These are phyloP conservation scores for Globisporangium camurandrum DNA, from an alignment of 352 stramenopile species.

Conservation along the genomic window DNA sequence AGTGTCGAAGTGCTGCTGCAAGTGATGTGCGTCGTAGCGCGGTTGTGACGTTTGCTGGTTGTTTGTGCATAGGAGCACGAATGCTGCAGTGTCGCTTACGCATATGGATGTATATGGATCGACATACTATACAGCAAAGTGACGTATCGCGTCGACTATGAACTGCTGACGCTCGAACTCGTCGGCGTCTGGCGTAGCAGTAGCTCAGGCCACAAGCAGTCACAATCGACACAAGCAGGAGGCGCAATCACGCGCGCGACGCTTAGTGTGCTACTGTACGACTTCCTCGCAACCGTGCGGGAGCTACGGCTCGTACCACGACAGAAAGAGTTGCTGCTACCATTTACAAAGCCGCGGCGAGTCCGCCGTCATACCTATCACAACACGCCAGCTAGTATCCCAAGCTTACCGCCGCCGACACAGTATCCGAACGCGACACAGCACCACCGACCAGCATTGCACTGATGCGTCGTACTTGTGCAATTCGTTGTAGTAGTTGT, in stretches of 20 bases:
- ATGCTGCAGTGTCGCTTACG: neutral
- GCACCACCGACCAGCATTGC: no score
- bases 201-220: neutral
- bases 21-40: constrained; percentile 66
- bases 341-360: constrained; percentile 8
- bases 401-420: no score
- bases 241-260: constrained; percentile 22
- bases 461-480: no score
- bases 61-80: neutral
- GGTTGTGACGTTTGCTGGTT: neutral
- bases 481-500: no score
- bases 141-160: constrained; percentile 11
- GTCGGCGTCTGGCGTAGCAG: constrained; percentile 16
- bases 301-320: constrained; percentile 71
- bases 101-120: neutral
- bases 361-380: constrained; percentile 9
- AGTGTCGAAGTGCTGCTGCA: constrained; percentile 72
- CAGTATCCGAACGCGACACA: no score
- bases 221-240: neutral
- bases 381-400: no score
- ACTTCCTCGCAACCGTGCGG: constrained; percentile 72
- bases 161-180: constrained; percentile 13
- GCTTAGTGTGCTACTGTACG: constrained; percentile 44
- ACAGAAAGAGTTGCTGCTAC: constrained; percentile 62
- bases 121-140: constrained; percentile 13